These are phyloP conservation scores for Capronia coronata DNA, from an alignment of 2,329 filamentous ascomycete species.

Conservation along the genomic window DNA sequence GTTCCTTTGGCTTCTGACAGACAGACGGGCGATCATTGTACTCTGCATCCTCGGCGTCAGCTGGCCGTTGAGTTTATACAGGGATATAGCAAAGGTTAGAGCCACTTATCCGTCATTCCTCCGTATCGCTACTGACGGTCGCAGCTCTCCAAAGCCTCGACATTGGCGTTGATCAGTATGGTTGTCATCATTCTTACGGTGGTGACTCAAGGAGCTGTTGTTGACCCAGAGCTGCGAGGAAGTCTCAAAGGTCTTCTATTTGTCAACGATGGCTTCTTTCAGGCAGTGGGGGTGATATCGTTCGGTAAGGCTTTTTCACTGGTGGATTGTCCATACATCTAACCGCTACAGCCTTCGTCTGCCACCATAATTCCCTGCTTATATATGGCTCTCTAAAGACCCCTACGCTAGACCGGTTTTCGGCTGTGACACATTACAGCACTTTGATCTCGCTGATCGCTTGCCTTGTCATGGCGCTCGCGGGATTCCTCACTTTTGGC, in stretches of 20 bases:
- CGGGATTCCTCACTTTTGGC: constrained; percentile 88
- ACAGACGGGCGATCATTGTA: constrained; percentile 78
- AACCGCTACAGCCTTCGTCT: constrained; percentile 53
- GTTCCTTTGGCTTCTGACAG: constrained; percentile 73
- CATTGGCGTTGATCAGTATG: constrained; percentile 90
- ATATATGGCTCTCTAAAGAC: constrained; percentile 95
- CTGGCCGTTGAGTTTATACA: constrained; percentile 84
- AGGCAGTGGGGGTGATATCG: constrained; percentile 95
- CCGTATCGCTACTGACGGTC: constrained; percentile 31
- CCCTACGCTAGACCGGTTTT: constrained; percentile 91
- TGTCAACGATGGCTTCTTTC: constrained; percentile 84
- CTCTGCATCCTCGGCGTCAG: constrained; percentile 79
- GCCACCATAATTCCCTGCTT: constrained; percentile 90
- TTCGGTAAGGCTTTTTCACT: constrained; percentile 59
- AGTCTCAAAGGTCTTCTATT: constrained; percentile 63
- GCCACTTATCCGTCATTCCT: constrained; percentile 2
- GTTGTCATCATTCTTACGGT: constrained; percentile 80
- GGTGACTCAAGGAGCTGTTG: constrained; percentile 70
- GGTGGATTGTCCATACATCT: background rate
- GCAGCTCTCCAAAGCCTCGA: constrained; percentile 91
- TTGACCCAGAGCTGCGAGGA: constrained; percentile 65
- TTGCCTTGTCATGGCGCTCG: constrained; percentile 79
- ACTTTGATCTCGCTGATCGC: constrained; percentile 86
- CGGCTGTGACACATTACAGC: constrained; percentile 86
- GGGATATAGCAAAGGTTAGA: constrained; percentile 89